phyloP scores from a whole-genome alignment of 177 flowering plant genomes.

The Vitis hybrid region DNA sequence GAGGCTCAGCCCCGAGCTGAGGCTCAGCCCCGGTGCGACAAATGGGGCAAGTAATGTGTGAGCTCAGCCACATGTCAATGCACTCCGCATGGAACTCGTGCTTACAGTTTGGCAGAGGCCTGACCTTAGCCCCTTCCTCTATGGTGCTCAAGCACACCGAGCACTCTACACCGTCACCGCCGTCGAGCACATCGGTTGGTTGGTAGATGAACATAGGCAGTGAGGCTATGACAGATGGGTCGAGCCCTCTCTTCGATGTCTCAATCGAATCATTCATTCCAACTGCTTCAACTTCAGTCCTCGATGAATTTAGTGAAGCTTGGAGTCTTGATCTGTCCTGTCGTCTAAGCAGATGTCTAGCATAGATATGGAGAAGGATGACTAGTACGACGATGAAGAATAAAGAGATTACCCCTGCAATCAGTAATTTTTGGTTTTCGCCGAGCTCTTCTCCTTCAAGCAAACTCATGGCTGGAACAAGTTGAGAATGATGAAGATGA shows the following conservation, averaged over 20 bases:
- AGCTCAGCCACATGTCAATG: slow-evolving; percentile 32
- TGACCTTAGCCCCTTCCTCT: slow-evolving; percentile 15
- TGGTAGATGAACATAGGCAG: slow-evolving; percentile 23
- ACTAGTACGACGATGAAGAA: slow-evolving; percentile 13
- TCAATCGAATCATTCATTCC: not conserved
- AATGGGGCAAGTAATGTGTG: slow-evolving; percentile 29
- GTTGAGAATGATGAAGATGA: not conserved
- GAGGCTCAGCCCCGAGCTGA: slow-evolving; percentile 26
- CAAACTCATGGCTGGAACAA: slow-evolving; percentile 13
- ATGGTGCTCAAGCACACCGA: slow-evolving; percentile 30
- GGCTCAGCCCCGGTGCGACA: slow-evolving; percentile 30
- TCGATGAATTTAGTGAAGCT: not conserved
- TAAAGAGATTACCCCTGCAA: slow-evolving; percentile 19
- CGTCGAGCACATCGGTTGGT: not conserved
- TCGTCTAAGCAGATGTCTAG: slow-evolving; percentile 19
- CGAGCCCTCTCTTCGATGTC: slow-evolving; percentile 20
- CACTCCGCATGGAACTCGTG: slow-evolving; percentile 39
- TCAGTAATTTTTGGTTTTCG: slow-evolving; percentile 18
- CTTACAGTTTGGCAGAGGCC: slow-evolving; percentile 32
- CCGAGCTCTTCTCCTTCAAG: slow-evolving; percentile 13
- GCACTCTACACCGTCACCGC: slow-evolving; percentile 20
- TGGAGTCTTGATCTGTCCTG: slow-evolving; percentile 14
- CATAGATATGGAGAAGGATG: slow-evolving; percentile 25
- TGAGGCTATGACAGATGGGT: slow-evolving; percentile 23
- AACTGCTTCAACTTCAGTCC: not conserved